Evolutionary conservation across 805 yeast genomes (phyloP), one percentile per base, ranked within the genome.

Genomic region (Scheffersomyces amazonensis): DNA sequence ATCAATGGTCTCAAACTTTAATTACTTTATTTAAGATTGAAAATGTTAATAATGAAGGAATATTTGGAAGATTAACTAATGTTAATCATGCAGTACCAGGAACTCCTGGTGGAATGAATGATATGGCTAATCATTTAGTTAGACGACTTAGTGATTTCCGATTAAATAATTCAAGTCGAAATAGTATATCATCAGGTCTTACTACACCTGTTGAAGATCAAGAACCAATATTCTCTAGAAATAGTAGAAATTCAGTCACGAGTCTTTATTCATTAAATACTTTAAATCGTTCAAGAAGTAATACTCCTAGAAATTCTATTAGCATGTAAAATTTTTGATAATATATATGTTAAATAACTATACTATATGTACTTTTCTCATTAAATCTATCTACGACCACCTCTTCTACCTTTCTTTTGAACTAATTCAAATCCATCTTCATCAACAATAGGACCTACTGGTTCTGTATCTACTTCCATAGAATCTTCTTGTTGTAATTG

Each of bases 341-440:
- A 15, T 31, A 8, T 25, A 27, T 31, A 27, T 31, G 18, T 10
- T 18, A 30, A 7, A 16, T n/a, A 12, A 16, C n/a, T n/a, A n/a
- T n/a, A n/a, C n/a, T n/a, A n/a, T 23, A 23, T 13, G n/a, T 13
- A 17, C 24, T 7, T 28, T 11, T 36, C 3, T 31, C 17, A 10
- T 37, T 28, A 16, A 37, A 31, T 22, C 24, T 42, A 43, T 27
- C 41, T 36, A 34, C 44, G 40, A 31, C 47, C 37, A 24, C 71
- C 62, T 58, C 75, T 73, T 58, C 74, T 72, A 6, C 52, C 81
- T 53, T 78, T 81, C 54, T 77, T 81, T 52, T 81, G 88, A 3
- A 91, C 97, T 43, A 88, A 62, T 50, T 89, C 93, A 54, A 91
- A 91, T 1, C 98, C 99, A 56, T 91, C 98, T 23, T 91, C 98